phyloP scores from a whole-genome alignment of 805 yeast genomes.

The Wickerhamomyces bisporus region DNA sequence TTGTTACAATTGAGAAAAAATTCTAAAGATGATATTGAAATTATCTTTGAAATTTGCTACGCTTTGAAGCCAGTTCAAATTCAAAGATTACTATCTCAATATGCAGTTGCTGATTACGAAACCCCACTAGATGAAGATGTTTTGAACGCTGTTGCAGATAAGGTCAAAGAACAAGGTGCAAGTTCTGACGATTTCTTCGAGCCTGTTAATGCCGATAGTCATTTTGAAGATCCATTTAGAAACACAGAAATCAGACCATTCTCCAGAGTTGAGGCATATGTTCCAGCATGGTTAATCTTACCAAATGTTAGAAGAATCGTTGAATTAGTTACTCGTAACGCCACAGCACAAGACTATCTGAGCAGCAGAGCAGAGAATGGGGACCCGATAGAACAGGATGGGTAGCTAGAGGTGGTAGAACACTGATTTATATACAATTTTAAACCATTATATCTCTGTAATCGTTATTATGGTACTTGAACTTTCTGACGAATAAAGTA shows the following conservation, averaged over 20 bases:
- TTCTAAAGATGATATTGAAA: constrained; percentile 82
- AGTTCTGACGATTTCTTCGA: constrained; percentile 65
- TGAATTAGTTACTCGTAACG: constrained; percentile 81
- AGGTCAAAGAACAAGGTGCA: constrained; percentile 56
- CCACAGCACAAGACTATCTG: constrained; percentile 55
- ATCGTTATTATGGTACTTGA: too few relatives aligned
- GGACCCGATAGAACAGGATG: constrained; percentile 8
- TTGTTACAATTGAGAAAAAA: constrained; percentile 87
- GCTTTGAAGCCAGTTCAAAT: constrained; percentile 92
- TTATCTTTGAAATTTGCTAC: constrained; percentile 91
- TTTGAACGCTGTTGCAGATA: constrained; percentile 73
- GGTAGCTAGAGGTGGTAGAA: too few relatives aligned
- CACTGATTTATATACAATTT: too few relatives aligned
- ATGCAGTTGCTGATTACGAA: constrained; percentile 91
- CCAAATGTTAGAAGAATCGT: constrained; percentile 86
- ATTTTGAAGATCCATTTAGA: constrained; percentile 81
- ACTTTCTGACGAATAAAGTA: too few relatives aligned
- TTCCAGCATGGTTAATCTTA: constrained; percentile 89
- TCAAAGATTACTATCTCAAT: constrained; percentile 85
- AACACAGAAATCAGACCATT: constrained; percentile 69
- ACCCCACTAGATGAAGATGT: constrained; percentile 83
- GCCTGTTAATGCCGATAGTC: constrained; percentile 63
- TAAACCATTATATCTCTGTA: too few relatives aligned
- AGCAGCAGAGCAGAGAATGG: constrained; percentile 22
- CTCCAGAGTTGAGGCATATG: constrained; percentile 80